Base-by-base conservation (phyloP, 1,284 basidiomycete genomes). In the Pulveroboletus sp. region DNA sequence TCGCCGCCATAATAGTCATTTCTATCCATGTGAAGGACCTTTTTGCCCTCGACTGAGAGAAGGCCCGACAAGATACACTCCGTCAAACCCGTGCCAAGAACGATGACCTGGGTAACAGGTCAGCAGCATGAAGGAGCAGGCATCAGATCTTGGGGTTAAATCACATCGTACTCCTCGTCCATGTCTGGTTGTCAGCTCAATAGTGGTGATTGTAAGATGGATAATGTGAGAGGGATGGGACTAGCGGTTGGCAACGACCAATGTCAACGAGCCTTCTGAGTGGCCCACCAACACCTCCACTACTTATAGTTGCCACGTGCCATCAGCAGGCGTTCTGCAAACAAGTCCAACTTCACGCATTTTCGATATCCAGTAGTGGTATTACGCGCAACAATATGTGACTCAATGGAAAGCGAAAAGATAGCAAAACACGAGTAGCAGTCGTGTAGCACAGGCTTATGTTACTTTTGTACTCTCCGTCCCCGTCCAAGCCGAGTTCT, bases 1-100 rank as follows among this genome's bases (percentile, higher is more conserved):
- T 98, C 97, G 59, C 92, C 97, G 57, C 97, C 97, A 65, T 99
- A 99, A 78, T 99, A 99, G 76, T 98, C 94, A 72, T 98, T 98
- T 64, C 96, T 84, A 78, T 99, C 97, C 86, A 99, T 98, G 78
- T 99, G 97, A 43, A 99, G 87, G 64, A 99, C 97, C 81, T 99
- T 99, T 84, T 99, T 98, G 67, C 96, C 96, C 72, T 98, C 96
- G 57, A 99, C 96, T 29, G 96, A 99, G 66, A 99, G 84, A 72
- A 96, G 81, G 62, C 93, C 95, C 18, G 95, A 98, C 61, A 99
- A 86, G 73, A 99, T 96, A 78, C 97, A 99, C 77, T 99, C 97
- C 54, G 96, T 97, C 72, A 99, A 80, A 63, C 96, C 96, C 60
- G 96, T 98, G 64, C 96, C 96, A 60, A 96, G 84, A 68, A 96